Percentiles rank a stretch among this genome's conserved stretches.
phyloP scores from a whole-genome alignment of 2,329 filamentous ascomycete genomes.

The Nectriaceae sp. region DNA sequence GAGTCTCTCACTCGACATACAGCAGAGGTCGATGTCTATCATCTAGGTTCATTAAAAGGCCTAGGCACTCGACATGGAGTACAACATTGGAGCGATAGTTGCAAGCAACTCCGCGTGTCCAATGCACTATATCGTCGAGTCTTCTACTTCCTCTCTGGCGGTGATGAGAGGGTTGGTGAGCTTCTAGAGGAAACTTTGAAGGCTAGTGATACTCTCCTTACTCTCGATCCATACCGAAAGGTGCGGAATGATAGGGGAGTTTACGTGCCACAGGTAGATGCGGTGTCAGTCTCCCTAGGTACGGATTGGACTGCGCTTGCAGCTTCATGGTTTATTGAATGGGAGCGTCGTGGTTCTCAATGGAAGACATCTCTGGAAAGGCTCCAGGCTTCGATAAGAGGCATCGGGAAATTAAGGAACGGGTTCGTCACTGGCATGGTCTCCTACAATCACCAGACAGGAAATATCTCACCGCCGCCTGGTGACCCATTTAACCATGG shows the following conservation, averaged over 20 bases:
- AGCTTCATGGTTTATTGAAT: constrained; percentile 59
- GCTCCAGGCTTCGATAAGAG: constrained; percentile 48
- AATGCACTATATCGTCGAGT: constrained; percentile 55
- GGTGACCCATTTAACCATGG: constrained; percentile 54
- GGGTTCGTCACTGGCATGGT: constrained; percentile 60
- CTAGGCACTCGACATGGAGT: constrained; percentile 65
- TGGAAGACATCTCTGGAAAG: constrained; percentile 55
- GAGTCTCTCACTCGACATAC: constrained; percentile 61
- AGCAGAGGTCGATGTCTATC: constrained; percentile 63
- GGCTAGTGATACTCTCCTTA: constrained; percentile 52
- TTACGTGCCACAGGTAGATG: constrained; percentile 39
- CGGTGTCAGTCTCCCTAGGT: constrained; percentile 53
- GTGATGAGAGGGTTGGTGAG: constrained; percentile 59
- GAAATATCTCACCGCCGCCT: constrained; percentile 53
- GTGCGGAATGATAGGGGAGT: constrained; percentile 53
- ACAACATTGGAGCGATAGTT: constrained; percentile 61
- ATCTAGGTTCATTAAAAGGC: constrained; percentile 58
- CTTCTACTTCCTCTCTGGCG: constrained; percentile 57
- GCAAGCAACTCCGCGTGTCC: constrained; percentile 63
- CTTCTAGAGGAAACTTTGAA: constrained; percentile 53
- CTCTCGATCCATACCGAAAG: constrained; percentile 59
- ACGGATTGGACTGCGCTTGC: constrained; percentile 62
- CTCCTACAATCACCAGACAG: constrained; percentile 51
- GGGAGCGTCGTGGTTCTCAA: constrained; percentile 56
- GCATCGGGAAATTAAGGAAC: constrained; percentile 56